A percentile compares a stretch with the other conserved stretches of the same genome.
Evolutionary conservation across 2,329 filamentous ascomycete species (phyloP).

Genomic region (Golovinomyces cichoracearum): DNA sequence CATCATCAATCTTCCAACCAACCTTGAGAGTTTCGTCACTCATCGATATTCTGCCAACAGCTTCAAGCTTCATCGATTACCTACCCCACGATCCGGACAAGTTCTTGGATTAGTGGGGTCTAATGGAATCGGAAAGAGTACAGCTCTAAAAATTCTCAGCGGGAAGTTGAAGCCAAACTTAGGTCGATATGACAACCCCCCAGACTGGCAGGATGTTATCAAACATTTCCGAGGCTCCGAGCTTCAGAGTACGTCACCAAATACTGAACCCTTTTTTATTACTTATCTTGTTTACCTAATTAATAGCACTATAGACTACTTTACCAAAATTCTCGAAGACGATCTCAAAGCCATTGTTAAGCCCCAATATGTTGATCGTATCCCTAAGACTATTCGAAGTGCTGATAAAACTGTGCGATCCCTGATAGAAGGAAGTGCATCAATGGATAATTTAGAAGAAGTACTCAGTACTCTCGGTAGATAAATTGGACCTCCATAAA

Average conservation of each 20-base stretch:
- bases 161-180: constrained; percentile 97
- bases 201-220: constrained; percentile 97
- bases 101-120: constrained; percentile 92
- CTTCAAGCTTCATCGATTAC: constrained; percentile 94
- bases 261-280: background rate
- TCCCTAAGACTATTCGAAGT: constrained; percentile 71
- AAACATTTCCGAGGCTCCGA: constrained; percentile 96
- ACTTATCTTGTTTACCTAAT: background rate
- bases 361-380: constrained; percentile 93
- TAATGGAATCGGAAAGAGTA: constrained; percentile 99
- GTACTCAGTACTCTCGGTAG: constrained; percentile 53
- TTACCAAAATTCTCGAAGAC: constrained; percentile 93
- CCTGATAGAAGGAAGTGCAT: constrained; percentile 49
- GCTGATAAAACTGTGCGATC: constrained; percentile 53
- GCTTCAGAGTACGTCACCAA: constrained; percentile 49
- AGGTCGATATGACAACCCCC: constrained; percentile 82
- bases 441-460: constrained; percentile 56
- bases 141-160: constrained; percentile 94
- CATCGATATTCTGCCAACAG: constrained; percentile 98
- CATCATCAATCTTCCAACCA: constrained; percentile 99
- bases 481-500: background rate
- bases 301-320: constrained; percentile 44
- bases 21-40: constrained; percentile 92
- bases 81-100: constrained; percentile 83
- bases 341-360: constrained; percentile 95